Percentiles rank a stretch among this genome's conserved stretches.
phyloP scores from a whole-genome alignment of 257 asterid species.

The Linaria vulgaris region DNA sequence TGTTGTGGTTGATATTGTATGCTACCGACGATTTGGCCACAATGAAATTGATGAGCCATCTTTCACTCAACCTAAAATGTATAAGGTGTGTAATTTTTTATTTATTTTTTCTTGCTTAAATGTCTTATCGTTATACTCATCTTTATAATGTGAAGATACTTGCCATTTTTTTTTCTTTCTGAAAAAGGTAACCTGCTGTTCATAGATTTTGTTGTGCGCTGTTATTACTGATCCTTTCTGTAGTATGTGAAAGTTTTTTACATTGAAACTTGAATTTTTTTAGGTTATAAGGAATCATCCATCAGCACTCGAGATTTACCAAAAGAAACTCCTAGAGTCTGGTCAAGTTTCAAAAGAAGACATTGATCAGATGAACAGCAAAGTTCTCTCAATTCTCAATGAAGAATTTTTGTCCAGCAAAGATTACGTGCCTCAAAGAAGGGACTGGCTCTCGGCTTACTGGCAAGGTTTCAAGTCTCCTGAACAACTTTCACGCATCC shows the following conservation, averaged over 20 bases:
- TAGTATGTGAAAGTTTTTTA: constrained; percentile 18
- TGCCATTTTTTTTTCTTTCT: not conserved
- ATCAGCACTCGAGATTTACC: constrained; percentile 82
- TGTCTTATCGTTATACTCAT: constrained; percentile 5
- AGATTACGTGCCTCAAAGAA: constrained; percentile 66
- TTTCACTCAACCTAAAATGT: constrained; percentile 80
- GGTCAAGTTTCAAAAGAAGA: constrained; percentile 65
- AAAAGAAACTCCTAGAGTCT: constrained; percentile 68
- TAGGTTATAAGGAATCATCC: constrained; percentile 86
- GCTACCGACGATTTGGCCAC: constrained; percentile 79
- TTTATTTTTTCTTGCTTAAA: constrained; percentile 16
- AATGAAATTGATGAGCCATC: constrained; percentile 83
- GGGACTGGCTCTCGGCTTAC: constrained; percentile 98
- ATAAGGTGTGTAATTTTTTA: constrained; percentile 44
- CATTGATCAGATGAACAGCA: constrained; percentile 62
- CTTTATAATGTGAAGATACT: not conserved
- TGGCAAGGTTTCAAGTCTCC: constrained; percentile 99
- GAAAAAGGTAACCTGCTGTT: not conserved
- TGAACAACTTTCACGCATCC: constrained; percentile 86
- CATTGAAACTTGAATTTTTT: constrained; percentile 28
- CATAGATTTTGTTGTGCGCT: not conserved
- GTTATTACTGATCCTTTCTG: not conserved
- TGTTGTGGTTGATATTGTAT: constrained; percentile 74
- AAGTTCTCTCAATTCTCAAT: constrained; percentile 74
- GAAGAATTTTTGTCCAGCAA: constrained; percentile 92